Conservation (phyloP, 768 basidiomycete species). For the Lepiota venenata region DNA sequence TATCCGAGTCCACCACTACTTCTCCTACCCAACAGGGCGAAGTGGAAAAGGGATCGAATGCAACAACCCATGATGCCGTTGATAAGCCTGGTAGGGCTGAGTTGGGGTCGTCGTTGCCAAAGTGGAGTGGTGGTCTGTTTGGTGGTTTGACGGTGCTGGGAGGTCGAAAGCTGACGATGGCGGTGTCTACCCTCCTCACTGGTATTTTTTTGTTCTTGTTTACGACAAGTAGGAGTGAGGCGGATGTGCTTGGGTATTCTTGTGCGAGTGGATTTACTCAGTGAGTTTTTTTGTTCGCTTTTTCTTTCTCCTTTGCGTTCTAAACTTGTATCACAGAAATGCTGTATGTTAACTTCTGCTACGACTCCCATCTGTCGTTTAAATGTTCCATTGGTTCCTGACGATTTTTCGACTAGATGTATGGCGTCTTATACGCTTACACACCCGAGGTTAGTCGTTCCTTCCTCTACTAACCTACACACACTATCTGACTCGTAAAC, state of each 20-base stretch:
- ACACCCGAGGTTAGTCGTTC: conserved; percentile 43
- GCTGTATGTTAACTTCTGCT: neutral
- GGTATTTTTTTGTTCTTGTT: conserved; percentile 49
- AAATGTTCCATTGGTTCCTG: neutral
- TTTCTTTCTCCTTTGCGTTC: neutral
- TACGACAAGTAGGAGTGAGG: conserved; percentile 40
- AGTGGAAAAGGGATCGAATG: neutral
- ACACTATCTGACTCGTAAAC: no score
- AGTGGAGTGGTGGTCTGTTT: neutral
- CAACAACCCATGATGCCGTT: neutral
- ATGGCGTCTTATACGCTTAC: conserved; percentile 53
- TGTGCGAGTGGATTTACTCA: conserved; percentile 40
- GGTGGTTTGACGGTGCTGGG: conserved; percentile 29
- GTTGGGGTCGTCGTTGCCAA: neutral
- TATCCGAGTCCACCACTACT: neutral
- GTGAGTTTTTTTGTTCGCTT: conserved; percentile 26
- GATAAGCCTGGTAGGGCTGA: no score
- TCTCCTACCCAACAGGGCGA: neutral
- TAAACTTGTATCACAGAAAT: neutral
- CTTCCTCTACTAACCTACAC: neutral
- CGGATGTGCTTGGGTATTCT: conserved; percentile 41
- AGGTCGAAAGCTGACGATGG: conserved; percentile 45
- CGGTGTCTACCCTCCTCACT: conserved; percentile 40
- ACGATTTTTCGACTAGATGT: conserved; percentile 31
- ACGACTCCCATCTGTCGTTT: neutral